These are phyloP conservation scores for Salvia hispanica DNA, from an alignment of 257 asterid species.

Conservation along the genomic window DNA sequence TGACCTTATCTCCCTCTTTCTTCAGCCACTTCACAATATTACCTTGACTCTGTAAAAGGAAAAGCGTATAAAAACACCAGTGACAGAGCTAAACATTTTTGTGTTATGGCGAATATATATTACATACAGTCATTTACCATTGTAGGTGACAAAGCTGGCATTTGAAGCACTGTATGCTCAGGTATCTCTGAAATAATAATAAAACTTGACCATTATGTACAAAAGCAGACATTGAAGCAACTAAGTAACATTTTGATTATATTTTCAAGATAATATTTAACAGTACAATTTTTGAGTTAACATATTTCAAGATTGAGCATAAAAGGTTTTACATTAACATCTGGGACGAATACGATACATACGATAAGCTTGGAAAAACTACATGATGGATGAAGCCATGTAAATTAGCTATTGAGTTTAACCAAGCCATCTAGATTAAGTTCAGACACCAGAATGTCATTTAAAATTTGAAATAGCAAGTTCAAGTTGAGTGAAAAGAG, in stretches of 20 bases:
- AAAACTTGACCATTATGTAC: conserved; percentile 14
- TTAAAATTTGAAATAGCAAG: conserved; percentile 19
- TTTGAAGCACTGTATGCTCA: conserved; percentile 65
- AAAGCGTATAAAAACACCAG: conserved; percentile 30
- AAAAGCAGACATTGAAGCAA: neutral
- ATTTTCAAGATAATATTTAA: too few relatives aligned
- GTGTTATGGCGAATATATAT: neutral
- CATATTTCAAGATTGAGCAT: neutral
- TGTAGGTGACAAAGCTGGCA: conserved; percentile 99
- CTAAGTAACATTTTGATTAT: neutral
- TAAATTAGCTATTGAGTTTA: conserved; percentile 9
- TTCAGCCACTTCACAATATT: conserved; percentile 89
- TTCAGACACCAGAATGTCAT: conserved; percentile 15
- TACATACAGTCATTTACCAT: conserved; percentile 64
- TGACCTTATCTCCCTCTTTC: conserved; percentile 98
- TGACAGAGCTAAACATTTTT: conserved; percentile 3
- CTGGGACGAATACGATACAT: neutral
- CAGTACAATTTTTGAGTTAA: too few relatives aligned
- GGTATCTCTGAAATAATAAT: conserved; percentile 62
- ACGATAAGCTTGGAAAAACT: conserved; percentile 1
- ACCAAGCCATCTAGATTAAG: conserved; percentile 24
- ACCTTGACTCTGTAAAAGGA: conserved; percentile 79
- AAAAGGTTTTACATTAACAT: conserved; percentile 11
- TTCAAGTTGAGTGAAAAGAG: conserved; percentile 24
- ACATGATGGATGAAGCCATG: conserved; percentile 5